phyloP scores from a whole-genome alignment of 2,329 filamentous ascomycete genomes.

The Trichoderma afroharzianum region DNA sequence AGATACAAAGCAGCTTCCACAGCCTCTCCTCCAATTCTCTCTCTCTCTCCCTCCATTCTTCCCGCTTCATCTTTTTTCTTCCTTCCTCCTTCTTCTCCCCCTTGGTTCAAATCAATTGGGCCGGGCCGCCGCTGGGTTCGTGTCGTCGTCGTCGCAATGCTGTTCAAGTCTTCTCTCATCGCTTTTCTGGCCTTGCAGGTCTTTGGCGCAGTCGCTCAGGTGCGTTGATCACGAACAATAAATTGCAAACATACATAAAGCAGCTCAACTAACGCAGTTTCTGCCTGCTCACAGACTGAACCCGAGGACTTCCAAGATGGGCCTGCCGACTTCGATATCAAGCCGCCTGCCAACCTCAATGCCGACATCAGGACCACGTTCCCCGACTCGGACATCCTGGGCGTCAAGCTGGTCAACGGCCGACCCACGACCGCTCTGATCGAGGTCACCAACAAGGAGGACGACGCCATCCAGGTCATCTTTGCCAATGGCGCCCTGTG shows the following conservation, averaged over 20 bases:
- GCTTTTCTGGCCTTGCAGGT: slow-evolving; percentile 68
- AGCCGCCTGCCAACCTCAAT: slow-evolving; percentile 41
- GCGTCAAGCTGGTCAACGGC: slow-evolving; percentile 93
- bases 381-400: slow-evolving; percentile 77
- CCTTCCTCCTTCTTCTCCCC: not conserved
- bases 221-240: slow-evolving; percentile 38
- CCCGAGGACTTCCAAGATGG: not conserved
- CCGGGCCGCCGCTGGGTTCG: slow-evolving; percentile 8
- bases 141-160: slow-evolving; percentile 50
- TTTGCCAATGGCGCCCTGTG: slow-evolving; percentile 74
- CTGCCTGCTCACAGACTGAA: not conserved
- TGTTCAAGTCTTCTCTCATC: slow-evolving; percentile 69
- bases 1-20: slow-evolving; percentile 11
- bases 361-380: slow-evolving; percentile 63
- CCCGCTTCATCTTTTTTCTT: slow-evolving; percentile 1
- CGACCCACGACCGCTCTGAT: slow-evolving; percentile 78
- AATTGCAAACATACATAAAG: not conserved
- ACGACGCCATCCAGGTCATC: slow-evolving; percentile 67
- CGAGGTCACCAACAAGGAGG: slow-evolving; percentile 81
- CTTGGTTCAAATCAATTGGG: slow-evolving; percentile 13
- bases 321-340: not conserved
- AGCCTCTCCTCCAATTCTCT: not conserved
- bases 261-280: not conserved
- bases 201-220: slow-evolving; percentile 60
- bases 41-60: not conserved